These are phyloP conservation scores for Xylaria sp. DNA, from an alignment of 2,329 filamentous ascomycete species.

Conservation along the genomic window DNA sequence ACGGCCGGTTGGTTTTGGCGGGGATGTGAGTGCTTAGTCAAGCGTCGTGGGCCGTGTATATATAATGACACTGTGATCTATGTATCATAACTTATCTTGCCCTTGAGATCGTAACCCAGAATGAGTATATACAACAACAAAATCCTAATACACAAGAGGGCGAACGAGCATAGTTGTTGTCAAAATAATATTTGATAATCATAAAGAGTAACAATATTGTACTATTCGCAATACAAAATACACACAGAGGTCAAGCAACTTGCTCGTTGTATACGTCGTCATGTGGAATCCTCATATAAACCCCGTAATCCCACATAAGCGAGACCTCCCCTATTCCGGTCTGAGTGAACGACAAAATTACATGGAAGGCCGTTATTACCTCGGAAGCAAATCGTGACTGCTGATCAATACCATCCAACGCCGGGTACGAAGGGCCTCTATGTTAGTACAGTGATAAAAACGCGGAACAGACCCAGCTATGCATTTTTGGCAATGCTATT, in stretches of 20 bases:
- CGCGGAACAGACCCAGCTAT: slow-evolving; percentile 18
- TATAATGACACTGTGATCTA: background rate
- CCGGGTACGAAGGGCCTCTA: slow-evolving; percentile 38
- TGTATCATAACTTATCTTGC: slow-evolving; percentile 2
- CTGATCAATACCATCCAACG: slow-evolving; percentile 39
- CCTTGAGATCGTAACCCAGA: background rate
- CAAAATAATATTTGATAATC: background rate
- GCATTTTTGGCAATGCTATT: background rate
- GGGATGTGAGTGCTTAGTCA: slow-evolving; percentile 59
- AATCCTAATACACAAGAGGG: background rate
- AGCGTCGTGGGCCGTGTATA: background rate
- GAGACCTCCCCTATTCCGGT: slow-evolving; percentile 1
- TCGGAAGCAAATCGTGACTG: slow-evolving; percentile 28
- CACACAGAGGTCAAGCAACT: slow-evolving; percentile 8
- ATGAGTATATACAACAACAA: background rate
- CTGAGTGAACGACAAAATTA: slow-evolving; percentile 28
- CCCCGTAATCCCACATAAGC: slow-evolving; percentile 1
- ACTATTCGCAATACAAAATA: slow-evolving; percentile 2
- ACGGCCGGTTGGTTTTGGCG: slow-evolving; percentile 91
- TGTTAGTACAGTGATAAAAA: slow-evolving; percentile 42
- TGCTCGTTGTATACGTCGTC: slow-evolving; percentile 6
- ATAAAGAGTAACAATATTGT: slow-evolving; percentile 4
- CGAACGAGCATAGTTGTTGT: background rate
- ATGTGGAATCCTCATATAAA: slow-evolving; percentile 25
- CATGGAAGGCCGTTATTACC: slow-evolving; percentile 16